phyloP scores from a whole-genome alignment of 1,284 basidiomycete genomes.

The Megacollybia platyphylla region DNA sequence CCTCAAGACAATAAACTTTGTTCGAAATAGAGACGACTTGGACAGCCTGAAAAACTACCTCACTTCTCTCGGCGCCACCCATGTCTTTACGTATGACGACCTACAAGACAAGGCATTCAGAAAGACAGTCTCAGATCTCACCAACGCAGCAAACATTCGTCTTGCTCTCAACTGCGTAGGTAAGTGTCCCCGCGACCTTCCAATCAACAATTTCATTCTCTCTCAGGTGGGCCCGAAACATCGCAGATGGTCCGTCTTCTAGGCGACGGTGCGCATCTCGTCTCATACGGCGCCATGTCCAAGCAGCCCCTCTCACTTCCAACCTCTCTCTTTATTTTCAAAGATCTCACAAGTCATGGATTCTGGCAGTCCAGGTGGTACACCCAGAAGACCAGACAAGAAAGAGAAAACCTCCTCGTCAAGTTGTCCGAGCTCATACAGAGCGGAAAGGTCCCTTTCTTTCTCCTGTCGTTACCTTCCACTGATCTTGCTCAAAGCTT shows the following conservation, averaged over 20 bases:
- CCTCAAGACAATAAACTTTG: constrained; percentile 66
- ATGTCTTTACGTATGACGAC: constrained; percentile 66
- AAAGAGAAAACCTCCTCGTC: constrained; percentile 36
- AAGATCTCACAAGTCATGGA: constrained; percentile 56
- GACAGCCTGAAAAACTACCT: constrained; percentile 38
- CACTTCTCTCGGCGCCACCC: constrained; percentile 50
- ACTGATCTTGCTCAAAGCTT: constrained; percentile 26
- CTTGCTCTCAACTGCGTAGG: constrained; percentile 71
- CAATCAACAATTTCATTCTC: background rate
- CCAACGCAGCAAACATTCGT: constrained; percentile 40
- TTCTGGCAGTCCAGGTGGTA: constrained; percentile 78
- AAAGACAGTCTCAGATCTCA: constrained; percentile 43
- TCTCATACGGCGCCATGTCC: constrained; percentile 86
- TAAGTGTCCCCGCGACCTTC: background rate
- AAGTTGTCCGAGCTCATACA: constrained; percentile 38
- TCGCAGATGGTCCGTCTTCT: constrained; percentile 56
- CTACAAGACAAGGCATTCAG: constrained; percentile 40
- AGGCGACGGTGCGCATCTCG: constrained; percentile 52
- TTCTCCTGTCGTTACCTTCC: constrained; percentile 1
- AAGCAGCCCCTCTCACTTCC: constrained; percentile 70
- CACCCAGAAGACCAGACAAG: constrained; percentile 21
- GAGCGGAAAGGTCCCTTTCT: constrained; percentile 35
- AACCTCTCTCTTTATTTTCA: constrained; percentile 74
- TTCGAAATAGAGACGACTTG: constrained; percentile 53
- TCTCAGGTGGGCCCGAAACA: constrained; percentile 45